Percentiles rank a stretch among this genome's conserved stretches.
phyloP scores from a whole-genome alignment of 225 moss, liverwort and hornwort species.

The Physcomitrium patens region DNA sequence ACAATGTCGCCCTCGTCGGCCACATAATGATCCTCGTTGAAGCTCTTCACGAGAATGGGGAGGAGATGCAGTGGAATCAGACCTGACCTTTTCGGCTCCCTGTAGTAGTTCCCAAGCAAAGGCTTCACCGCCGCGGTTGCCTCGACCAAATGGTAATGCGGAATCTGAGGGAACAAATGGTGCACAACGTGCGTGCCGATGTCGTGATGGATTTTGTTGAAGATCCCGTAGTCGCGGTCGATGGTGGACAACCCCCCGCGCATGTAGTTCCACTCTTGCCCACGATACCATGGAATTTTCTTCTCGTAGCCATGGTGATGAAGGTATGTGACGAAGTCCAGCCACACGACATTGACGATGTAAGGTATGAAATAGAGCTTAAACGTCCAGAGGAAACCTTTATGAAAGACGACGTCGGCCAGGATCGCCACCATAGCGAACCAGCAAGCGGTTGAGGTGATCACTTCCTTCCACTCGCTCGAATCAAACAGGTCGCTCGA shows the following conservation, averaged over 20 bases:
- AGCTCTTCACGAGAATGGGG: slow-evolving; percentile 41
- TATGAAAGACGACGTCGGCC: not conserved
- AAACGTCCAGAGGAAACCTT: slow-evolving; percentile 39
- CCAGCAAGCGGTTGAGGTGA: slow-evolving; percentile 62
- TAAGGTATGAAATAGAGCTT: slow-evolving; percentile 70
- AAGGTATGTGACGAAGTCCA: slow-evolving; percentile 69
- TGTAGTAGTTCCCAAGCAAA: slow-evolving; percentile 52
- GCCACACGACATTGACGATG: slow-evolving; percentile 55
- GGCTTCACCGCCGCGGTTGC: slow-evolving; percentile 67
- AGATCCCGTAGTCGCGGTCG: slow-evolving; percentile 58
- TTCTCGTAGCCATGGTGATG: slow-evolving; percentile 78
- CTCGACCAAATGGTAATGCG: slow-evolving; percentile 61
- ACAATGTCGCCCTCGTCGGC: slow-evolving; percentile 63
- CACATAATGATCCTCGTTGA: slow-evolving; percentile 59
- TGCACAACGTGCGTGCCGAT: slow-evolving; percentile 75
- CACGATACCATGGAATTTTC: slow-evolving; percentile 80
- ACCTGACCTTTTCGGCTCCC: slow-evolving; percentile 58
- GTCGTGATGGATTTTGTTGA: slow-evolving; percentile 69
- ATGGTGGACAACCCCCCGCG: slow-evolving; percentile 72
- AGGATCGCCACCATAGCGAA: slow-evolving; percentile 38
- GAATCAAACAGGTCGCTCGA: slow-evolving; percentile 51
- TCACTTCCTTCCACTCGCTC: slow-evolving; percentile 61
- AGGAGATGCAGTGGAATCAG: slow-evolving; percentile 51
- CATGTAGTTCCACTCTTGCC: slow-evolving; percentile 74
- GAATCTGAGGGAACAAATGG: slow-evolving; percentile 66